Percentiles rank a stretch among this genome's conserved stretches.
phyloP scores from a whole-genome alignment of 805 yeast genomes.

The Vanderwaltozyma polyspora region DNA sequence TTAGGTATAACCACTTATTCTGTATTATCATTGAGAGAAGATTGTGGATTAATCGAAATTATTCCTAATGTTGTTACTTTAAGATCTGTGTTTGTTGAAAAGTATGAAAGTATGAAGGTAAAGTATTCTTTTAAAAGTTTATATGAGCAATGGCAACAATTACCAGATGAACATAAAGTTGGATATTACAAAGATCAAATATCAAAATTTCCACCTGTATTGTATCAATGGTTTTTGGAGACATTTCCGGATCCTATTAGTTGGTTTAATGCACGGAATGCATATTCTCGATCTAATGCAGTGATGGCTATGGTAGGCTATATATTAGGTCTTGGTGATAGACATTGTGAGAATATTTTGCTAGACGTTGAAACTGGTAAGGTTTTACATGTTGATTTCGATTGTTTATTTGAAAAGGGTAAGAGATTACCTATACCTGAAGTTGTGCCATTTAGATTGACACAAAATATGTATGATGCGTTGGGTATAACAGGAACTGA shows the following conservation, averaged over 20 bases:
- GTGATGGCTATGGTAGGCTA: conserved; percentile 98
- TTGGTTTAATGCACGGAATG: conserved; percentile 75
- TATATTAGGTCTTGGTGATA: conserved; percentile 86
- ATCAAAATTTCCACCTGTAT: conserved; percentile 47
- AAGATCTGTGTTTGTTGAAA: conserved; percentile 43
- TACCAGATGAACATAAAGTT: conserved; percentile 16
- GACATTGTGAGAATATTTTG: conserved; percentile 88
- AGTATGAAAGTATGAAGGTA: conserved; percentile 34
- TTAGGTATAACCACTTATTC: conserved; percentile 71
- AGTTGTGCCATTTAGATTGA: conserved; percentile 84
- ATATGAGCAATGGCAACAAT: conserved; percentile 20
- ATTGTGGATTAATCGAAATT: conserved; percentile 85
- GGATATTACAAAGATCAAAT: conserved; percentile 20
- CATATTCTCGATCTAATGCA: conserved; percentile 69
- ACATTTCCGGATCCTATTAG: conserved; percentile 79
- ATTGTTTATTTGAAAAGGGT: conserved; percentile 84
- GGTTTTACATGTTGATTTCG: conserved; percentile 89
- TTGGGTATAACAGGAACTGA: conserved; percentile 81
- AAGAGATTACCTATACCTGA: conserved; percentile 73
- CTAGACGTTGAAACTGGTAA: conserved; percentile 64
- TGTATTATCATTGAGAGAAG: conserved; percentile 78
- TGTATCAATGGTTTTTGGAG: conserved; percentile 80
- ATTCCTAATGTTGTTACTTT: conserved; percentile 67
- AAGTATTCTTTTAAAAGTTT: conserved; percentile 16
- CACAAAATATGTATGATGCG: conserved; percentile 82